phyloP scores from a whole-genome alignment of 129 eudicot genomes.

The Centrapalus pauciflorus region DNA sequence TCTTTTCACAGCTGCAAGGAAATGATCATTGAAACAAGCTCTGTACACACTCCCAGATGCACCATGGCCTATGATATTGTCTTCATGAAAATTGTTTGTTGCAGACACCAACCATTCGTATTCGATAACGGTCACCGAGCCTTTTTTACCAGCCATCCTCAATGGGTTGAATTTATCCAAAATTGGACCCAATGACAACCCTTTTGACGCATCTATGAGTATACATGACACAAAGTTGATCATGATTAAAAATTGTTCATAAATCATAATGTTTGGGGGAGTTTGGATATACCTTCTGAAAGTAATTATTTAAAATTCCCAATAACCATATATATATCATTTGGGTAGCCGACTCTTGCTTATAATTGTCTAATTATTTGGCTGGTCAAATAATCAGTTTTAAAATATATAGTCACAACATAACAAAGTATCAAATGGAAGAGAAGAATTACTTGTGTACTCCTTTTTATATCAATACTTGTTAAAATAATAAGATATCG shows the following conservation, averaged over 20 bases:
- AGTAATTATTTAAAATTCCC: background rate
- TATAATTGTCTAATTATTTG: too few species aligned
- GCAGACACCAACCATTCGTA: slow-evolving; percentile 72
- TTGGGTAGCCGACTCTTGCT: too few species aligned
- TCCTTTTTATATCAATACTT: too few species aligned
- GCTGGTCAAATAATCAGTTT: too few species aligned
- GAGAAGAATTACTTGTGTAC: too few species aligned
- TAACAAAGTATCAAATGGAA: too few species aligned
- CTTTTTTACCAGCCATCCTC: slow-evolving; percentile 67
- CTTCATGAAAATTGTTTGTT: slow-evolving; percentile 72
- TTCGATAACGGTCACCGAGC: slow-evolving; percentile 56
- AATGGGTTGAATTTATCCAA: slow-evolving; percentile 59
- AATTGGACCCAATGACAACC: slow-evolving; percentile 59
- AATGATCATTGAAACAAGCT: slow-evolving; percentile 68
- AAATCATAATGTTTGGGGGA: background rate
- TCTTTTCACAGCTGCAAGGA: slow-evolving; percentile 69
- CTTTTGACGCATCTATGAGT: slow-evolving; percentile 56
- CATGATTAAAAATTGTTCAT: slow-evolving; percentile 1
- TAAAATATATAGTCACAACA: too few species aligned
- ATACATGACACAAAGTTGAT: slow-evolving; percentile 6
- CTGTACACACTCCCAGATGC: slow-evolving; percentile 69
- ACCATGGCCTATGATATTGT: slow-evolving; percentile 66
- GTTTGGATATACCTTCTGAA: background rate
- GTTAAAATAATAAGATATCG: too few species aligned
- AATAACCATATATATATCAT: too few species aligned